Percentiles rank a stretch among this genome's conserved stretches.
Evolutionary conservation across 2,329 filamentous ascomycete genomes (phyloP).

Genomic region (Xylariales sp.): DNA sequence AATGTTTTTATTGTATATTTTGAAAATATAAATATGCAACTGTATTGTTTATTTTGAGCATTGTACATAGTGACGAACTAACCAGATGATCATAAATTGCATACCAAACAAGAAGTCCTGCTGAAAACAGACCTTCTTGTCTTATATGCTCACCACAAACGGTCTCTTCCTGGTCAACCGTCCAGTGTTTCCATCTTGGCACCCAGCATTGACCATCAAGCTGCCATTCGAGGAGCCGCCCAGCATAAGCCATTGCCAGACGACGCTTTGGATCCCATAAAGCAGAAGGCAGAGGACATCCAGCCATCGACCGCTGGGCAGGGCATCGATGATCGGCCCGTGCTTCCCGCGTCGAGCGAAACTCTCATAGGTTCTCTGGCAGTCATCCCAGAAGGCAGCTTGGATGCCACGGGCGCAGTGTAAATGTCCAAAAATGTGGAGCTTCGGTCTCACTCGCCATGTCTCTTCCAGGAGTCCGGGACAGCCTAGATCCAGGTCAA

Average conservation of each 20-base stretch:
- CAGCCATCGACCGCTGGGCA: slow-evolving; percentile 42
- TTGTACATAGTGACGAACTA: too few relatives aligned
- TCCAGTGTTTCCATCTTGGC: slow-evolving; percentile 50
- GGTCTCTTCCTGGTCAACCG: slow-evolving; percentile 35
- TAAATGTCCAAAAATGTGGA: slow-evolving; percentile 84
- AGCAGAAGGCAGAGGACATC: slow-evolving; percentile 39
- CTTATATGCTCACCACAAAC: slow-evolving; percentile 22
- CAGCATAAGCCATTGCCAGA: slow-evolving; percentile 55
- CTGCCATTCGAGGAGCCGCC: slow-evolving; percentile 45
- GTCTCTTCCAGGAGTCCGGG: slow-evolving; percentile 66
- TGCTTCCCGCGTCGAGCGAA: slow-evolving; percentile 43
- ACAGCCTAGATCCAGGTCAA: slow-evolving; percentile 67
- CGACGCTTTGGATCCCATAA: slow-evolving; percentile 40
- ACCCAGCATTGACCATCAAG: slow-evolving; percentile 53
- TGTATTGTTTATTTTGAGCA: too few relatives aligned
- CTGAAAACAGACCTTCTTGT: too few relatives aligned
- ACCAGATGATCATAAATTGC: too few relatives aligned
- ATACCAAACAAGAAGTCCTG: too few relatives aligned
- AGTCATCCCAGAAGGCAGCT: slow-evolving; percentile 68
- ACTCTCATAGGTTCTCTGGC: slow-evolving; percentile 68
- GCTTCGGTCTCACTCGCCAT: slow-evolving; percentile 66
- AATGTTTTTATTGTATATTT: too few relatives aligned
- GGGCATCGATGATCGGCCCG: slow-evolving; percentile 39
- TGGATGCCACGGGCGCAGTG: slow-evolving; percentile 72
- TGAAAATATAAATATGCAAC: too few relatives aligned